These are phyloP conservation scores for Ceratocystis cubensis DNA, from an alignment of 2,329 filamentous ascomycete genomes.

Conservation along the genomic window DNA sequence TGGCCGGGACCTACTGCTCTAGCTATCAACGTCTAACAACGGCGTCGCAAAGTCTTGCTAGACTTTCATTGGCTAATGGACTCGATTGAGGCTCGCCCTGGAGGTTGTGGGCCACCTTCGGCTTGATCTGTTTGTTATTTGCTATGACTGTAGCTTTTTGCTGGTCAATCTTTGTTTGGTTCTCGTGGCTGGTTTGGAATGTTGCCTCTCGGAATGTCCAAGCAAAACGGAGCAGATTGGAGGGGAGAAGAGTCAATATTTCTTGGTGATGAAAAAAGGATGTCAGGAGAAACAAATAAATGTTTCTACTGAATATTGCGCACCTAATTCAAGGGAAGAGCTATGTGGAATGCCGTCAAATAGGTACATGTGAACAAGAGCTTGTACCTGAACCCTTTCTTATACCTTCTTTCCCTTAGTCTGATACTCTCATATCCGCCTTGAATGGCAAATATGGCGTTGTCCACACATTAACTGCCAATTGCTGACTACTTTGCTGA, in stretches of 20 bases:
- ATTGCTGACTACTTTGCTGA: neutral
- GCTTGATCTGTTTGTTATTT: neutral
- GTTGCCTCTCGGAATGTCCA: neutral
- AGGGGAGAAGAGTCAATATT: too few species aligned
- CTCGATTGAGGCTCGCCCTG: neutral
- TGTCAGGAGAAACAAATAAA: neutral
- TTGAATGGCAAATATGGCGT: constrained; percentile 13
- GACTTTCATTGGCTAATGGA: neutral
- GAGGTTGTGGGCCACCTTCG: neutral
- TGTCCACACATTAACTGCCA: constrained; percentile 5
- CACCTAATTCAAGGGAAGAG: neutral
- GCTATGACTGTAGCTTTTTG: too few species aligned
- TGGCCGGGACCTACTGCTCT: neutral
- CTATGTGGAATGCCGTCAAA: neutral
- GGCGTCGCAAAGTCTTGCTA: neutral
- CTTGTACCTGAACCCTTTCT: neutral
- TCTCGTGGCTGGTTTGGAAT: neutral
- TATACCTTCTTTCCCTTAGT: neutral
- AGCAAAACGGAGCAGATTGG: neutral
- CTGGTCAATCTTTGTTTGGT: too few species aligned
- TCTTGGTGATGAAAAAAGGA: too few species aligned
- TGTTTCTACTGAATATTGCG: neutral
- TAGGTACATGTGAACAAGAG: neutral
- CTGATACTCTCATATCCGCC: constrained; percentile 14
- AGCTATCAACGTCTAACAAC: neutral